Conservation (phyloP, 2,329 filamentous ascomycete genomes). For the Ophiostoma australiae region DNA sequence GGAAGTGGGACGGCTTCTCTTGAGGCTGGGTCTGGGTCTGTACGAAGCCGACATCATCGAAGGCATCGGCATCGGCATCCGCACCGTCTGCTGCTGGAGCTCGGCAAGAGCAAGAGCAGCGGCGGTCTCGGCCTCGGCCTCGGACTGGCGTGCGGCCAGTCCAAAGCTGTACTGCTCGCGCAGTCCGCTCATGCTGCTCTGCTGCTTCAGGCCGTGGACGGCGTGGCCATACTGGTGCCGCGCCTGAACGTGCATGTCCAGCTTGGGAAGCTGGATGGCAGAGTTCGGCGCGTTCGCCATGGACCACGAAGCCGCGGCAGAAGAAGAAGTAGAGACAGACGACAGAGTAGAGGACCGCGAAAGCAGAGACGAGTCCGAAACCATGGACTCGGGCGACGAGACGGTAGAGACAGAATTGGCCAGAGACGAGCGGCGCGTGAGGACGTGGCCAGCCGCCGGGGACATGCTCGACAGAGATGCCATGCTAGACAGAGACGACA, state of each 20-base stretch:
- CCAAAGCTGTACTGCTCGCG: slow-evolving; percentile 43
- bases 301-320: slow-evolving; percentile 58
- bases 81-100: slow-evolving; percentile 49
- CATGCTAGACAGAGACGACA: slow-evolving; percentile 34
- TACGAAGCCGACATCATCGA: slow-evolving; percentile 7
- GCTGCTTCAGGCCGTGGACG: slow-evolving; percentile 45
- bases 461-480: slow-evolving; percentile 41
- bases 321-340: slow-evolving; percentile 47
- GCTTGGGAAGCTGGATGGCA: slow-evolving; percentile 36
- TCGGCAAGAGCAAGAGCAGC: slow-evolving; percentile 57
- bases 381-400: slow-evolving; percentile 63
- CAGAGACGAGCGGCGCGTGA: slow-evolving; percentile 56
- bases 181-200: slow-evolving; percentile 35
- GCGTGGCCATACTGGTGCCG: slow-evolving; percentile 48
- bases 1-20: slow-evolving; percentile 57
- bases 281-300: slow-evolving; percentile 55
- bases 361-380: slow-evolving; percentile 57
- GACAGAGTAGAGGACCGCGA: slow-evolving; percentile 40
- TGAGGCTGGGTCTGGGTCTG: slow-evolving; percentile 40
- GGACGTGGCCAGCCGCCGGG: slow-evolving; percentile 47
- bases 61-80: not conserved
- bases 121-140: slow-evolving; percentile 50
- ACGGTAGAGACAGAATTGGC: slow-evolving; percentile 59
- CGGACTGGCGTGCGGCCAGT: slow-evolving; percentile 41
- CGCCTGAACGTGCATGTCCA: slow-evolving; percentile 51